These are phyloP conservation scores for Trifolium dubium DNA, from an alignment of 306 rosid species.

Conservation along the genomic window DNA sequence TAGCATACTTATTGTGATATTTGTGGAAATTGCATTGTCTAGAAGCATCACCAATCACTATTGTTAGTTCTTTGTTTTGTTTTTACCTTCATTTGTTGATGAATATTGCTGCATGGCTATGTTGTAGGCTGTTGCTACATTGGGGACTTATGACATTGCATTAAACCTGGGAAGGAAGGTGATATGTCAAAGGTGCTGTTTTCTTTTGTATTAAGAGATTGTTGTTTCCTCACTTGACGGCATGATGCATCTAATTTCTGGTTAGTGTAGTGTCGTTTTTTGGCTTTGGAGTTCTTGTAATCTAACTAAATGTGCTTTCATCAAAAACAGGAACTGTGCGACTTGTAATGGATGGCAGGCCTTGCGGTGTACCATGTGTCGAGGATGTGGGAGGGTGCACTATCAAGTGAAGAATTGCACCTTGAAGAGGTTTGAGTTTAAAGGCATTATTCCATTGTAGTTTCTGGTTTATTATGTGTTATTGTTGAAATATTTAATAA, in stretches of 20 bases:
- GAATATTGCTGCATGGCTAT: constrained; percentile 37
- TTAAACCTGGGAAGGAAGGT: constrained; percentile 89
- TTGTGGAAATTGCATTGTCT: constrained; percentile 25
- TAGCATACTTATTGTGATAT: constrained; percentile 20
- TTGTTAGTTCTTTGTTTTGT: constrained; percentile 25
- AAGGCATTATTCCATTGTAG: constrained; percentile 29
- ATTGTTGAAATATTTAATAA: constrained; percentile 20
- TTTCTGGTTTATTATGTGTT: constrained; percentile 11
- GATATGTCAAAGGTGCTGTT: constrained; percentile 82
- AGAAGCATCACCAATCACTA: not conserved
- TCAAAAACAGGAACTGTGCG: constrained; percentile 68
- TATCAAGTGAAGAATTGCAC: constrained; percentile 84
- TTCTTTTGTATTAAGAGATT: constrained; percentile 25
- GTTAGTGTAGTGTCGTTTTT: constrained; percentile 17
- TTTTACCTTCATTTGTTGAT: constrained; percentile 5
- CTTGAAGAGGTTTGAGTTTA: constrained; percentile 58
- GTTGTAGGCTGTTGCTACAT: constrained; percentile 79
- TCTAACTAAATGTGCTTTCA: constrained; percentile 36
- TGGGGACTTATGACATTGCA: constrained; percentile 97
- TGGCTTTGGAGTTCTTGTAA: constrained; percentile 34
- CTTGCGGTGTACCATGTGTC: constrained; percentile 83
- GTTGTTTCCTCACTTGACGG: constrained; percentile 22
- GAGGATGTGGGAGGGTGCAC: constrained; percentile 87
- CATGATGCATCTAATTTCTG: constrained; percentile 6
- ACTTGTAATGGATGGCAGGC: constrained; percentile 99